These are phyloP conservation scores for Cordyceps javanica DNA, from an alignment of 2,329 filamentous ascomycete genomes.

Conservation along the genomic window DNA sequence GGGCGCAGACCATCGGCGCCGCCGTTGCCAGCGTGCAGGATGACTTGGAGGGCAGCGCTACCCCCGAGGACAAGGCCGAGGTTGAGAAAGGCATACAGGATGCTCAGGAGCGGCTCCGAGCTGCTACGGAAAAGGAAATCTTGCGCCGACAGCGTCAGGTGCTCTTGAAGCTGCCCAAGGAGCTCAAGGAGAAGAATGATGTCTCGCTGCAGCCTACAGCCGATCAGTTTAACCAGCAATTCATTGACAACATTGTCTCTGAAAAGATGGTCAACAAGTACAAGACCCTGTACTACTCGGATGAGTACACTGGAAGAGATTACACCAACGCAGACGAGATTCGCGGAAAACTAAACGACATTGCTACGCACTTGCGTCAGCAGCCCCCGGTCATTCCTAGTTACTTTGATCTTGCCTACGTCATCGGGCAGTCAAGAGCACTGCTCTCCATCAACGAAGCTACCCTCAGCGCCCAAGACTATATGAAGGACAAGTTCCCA, in stretches of 20 bases:
- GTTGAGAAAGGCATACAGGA: background rate
- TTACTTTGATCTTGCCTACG: background rate
- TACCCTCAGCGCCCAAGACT: background rate
- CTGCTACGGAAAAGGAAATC: background rate
- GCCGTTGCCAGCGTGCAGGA: background rate
- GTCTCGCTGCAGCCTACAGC: background rate
- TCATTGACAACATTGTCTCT: background rate
- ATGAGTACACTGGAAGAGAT: background rate
- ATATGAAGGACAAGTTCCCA: background rate
- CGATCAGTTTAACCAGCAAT: background rate
- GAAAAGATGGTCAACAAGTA: background rate
- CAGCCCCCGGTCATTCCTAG: background rate
- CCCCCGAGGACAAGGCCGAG: background rate
- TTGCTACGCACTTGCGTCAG: background rate
- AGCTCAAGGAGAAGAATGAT: background rate
- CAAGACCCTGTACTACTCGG: background rate
- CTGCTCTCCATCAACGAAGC: background rate
- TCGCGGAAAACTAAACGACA: background rate
- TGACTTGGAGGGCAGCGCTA: background rate
- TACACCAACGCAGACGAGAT: background rate
- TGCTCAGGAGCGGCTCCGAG: background rate
- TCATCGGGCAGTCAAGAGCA: background rate
- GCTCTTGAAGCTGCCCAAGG: background rate
- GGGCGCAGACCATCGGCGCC: constrained; percentile 3
- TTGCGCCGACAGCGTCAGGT: background rate